Conservation (phyloP, 2,329 filamentous ascomycete genomes). For the Hawksworthiomyces lignivorus region DNA sequence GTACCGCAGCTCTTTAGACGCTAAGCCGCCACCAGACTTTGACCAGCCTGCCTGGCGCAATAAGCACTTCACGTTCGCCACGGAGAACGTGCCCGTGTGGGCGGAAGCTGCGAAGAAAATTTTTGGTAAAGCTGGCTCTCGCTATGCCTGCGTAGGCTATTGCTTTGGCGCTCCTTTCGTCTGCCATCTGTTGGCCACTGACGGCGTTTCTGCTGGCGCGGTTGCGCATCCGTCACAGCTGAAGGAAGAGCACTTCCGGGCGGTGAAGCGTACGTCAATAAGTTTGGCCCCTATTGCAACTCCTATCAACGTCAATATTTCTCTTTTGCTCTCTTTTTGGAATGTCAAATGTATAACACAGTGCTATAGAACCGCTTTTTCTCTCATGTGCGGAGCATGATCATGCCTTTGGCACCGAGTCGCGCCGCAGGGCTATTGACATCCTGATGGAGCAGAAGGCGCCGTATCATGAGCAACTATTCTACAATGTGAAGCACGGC, state of each 20-base stretch:
- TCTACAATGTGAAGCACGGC: slow-evolving; percentile 41
- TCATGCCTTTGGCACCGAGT: slow-evolving; percentile 31
- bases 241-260: slow-evolving; percentile 36
- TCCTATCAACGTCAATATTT: too few species aligned
- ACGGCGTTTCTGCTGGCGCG: slow-evolving; percentile 33
- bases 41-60: slow-evolving; percentile 40
- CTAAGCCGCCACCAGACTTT: slow-evolving; percentile 30
- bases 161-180: slow-evolving; percentile 38
- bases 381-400: slow-evolving; percentile 39
- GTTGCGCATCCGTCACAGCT: slow-evolving; percentile 44
- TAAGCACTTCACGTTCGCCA: slow-evolving; percentile 36
- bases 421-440: slow-evolving; percentile 33
- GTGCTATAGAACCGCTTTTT: slow-evolving; percentile 35
- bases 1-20: slow-evolving; percentile 14
- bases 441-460: slow-evolving; percentile 32
- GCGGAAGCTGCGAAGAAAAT: slow-evolving; percentile 26
- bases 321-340: background rate
- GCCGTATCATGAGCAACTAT: slow-evolving; percentile 56
- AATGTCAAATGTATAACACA: too few species aligned
- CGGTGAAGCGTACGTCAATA: slow-evolving; percentile 27
- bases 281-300: too few species aligned
- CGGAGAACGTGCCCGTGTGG: slow-evolving; percentile 37
- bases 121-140: slow-evolving; percentile 26
- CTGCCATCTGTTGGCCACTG: slow-evolving; percentile 30
- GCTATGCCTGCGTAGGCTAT: slow-evolving; percentile 34